Conservation (phyloP, 169 alveolate genomes). For the Toxoplasma gondii region DNA sequence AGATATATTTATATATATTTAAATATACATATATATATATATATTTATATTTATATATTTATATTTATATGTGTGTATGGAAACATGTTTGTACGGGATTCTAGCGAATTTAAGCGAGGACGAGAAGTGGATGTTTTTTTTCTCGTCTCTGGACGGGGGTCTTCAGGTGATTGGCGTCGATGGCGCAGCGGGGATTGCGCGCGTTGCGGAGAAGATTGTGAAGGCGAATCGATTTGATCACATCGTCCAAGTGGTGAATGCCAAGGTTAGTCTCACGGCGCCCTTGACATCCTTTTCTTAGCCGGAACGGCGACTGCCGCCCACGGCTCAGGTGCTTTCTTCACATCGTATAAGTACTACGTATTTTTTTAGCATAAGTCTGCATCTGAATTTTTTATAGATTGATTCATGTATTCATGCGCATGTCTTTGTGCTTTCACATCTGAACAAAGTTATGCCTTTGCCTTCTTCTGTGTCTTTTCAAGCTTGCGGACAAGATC, state of each 20-base stretch:
- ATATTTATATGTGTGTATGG: neutral
- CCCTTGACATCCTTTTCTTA: too few species aligned
- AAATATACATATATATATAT: too few species aligned
- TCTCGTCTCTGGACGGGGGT: too few species aligned
- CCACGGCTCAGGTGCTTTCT: too few species aligned
- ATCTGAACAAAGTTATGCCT: neutral
- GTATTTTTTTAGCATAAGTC: too few species aligned
- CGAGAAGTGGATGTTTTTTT: too few species aligned
- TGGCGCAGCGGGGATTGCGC: constrained; percentile 16
- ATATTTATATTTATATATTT: too few species aligned
- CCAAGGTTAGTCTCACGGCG: neutral
- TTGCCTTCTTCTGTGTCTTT: neutral
- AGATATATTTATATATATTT: too few species aligned
- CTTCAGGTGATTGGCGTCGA: constrained; percentile 32
- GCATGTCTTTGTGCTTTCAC: neutral
- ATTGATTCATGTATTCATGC: neutral
- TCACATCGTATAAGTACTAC: too few species aligned
- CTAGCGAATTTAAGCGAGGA: too few species aligned
- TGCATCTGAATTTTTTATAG: neutral
- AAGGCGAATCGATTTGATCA: neutral
- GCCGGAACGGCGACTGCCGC: too few species aligned
- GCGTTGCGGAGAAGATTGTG: constrained; percentile 14
- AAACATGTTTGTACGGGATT: neutral
- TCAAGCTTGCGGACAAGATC: too few species aligned
- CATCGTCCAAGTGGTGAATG: neutral